Percentiles rank a stretch among this genome's conserved stretches.
phyloP scores from a whole-genome alignment of 495 filamentous ascomycete genomes.

The Xylaria grammica region DNA sequence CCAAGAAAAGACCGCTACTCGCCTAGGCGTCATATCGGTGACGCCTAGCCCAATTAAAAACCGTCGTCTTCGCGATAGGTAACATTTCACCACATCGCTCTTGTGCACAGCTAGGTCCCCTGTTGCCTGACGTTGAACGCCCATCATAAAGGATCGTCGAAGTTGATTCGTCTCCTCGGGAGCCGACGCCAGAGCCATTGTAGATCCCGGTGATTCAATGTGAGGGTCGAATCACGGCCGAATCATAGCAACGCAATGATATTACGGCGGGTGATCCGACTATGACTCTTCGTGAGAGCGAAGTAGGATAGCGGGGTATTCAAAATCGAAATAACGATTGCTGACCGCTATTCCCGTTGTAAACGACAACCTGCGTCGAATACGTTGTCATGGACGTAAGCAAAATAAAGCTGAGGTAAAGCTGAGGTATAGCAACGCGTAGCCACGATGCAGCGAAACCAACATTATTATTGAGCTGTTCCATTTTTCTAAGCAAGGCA shows the following conservation, averaged over 20 bases:
- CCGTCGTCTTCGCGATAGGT: background rate
- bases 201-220: background rate
- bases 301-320: slow-evolving; percentile 5
- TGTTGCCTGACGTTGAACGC: background rate
- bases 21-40: background rate
- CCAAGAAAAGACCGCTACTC: background rate
- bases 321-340: background rate
- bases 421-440: slow-evolving; percentile 1
- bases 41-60: slow-evolving; percentile 12
- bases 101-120: background rate
- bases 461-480: background rate
- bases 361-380: background rate
- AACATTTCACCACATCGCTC: background rate
- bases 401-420: too few relatives aligned
- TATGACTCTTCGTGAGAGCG: background rate
- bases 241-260: background rate
- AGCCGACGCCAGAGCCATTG: background rate
- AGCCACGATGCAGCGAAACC: background rate
- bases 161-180: background rate
- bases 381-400: slow-evolving; percentile 2
- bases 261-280: too few relatives aligned
- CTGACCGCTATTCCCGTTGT: slow-evolving; percentile 12
- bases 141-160: background rate
- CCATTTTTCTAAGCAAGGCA: background rate
- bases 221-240: background rate